A percentile compares a stretch with the other conserved stretches of the same genome.
phyloP scores from a whole-genome alignment of 2,329 filamentous ascomycete species.

The Arthrobotrys conoides region DNA sequence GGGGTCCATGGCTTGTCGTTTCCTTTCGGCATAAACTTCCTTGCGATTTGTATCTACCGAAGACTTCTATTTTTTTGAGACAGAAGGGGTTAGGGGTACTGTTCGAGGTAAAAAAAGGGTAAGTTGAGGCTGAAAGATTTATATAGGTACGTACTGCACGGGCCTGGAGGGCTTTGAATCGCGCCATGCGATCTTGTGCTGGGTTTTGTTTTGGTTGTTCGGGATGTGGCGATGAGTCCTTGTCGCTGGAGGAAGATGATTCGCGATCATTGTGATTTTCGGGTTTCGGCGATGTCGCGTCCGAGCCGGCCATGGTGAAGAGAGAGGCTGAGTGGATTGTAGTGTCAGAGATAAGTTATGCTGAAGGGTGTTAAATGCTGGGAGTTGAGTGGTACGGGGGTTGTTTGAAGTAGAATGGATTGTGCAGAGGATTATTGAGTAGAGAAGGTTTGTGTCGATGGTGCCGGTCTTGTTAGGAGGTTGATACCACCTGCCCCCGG shows the following conservation, averaged over 20 bases:
- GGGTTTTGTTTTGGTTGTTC: constrained; percentile 40
- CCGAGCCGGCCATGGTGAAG: constrained; percentile 56
- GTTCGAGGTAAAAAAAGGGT: constrained; percentile 45
- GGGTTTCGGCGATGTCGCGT: constrained; percentile 59
- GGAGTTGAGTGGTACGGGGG: constrained; percentile 22
- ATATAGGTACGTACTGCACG: constrained; percentile 72
- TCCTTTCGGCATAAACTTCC: constrained; percentile 85
- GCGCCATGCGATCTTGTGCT: constrained; percentile 78
- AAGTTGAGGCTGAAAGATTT: constrained; percentile 29
- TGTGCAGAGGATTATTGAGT: neutral
- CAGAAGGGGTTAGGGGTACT: constrained; percentile 33
- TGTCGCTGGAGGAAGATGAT: constrained; percentile 36
- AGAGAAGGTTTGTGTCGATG: neutral
- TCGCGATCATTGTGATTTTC: constrained; percentile 49
- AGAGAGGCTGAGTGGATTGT: neutral
- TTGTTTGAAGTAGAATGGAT: constrained; percentile 25
- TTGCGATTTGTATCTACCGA: constrained; percentile 82
- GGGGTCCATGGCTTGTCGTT: constrained; percentile 83
- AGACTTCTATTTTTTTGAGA: constrained; percentile 70
- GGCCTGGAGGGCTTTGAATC: constrained; percentile 89
- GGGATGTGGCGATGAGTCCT: constrained; percentile 51
- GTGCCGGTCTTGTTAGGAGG: constrained; percentile 17
- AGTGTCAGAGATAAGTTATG: neutral
- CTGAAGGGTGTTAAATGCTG: constrained; percentile 1
- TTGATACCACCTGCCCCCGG: neutral